Percentiles rank a stretch among this genome's conserved stretches.
Conservation (phyloP, 352 stramenopile species). For the Phytophthora multivora region DNA sequence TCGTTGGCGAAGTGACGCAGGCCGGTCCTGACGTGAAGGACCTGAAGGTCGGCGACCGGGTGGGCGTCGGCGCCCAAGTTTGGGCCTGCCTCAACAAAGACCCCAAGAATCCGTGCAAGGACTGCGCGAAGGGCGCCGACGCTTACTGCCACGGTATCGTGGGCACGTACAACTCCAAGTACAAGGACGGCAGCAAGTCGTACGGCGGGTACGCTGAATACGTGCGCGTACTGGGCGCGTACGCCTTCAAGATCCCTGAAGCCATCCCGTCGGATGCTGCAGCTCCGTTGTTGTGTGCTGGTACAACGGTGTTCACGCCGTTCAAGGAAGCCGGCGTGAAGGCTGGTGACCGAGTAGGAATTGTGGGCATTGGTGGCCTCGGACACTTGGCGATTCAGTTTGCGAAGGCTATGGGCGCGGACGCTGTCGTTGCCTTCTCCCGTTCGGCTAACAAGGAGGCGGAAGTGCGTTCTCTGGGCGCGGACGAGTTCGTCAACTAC, state of each 20-base stretch:
- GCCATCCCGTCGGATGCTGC: conserved; percentile 56
- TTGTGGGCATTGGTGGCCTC: conserved; percentile 87
- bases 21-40: conserved; percentile 50
- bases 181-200: conserved; percentile 42
- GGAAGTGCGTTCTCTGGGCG: conserved; percentile 58
- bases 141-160: conserved; percentile 57
- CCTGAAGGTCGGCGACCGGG: conserved; percentile 73
- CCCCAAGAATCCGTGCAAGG: conserved; percentile 12
- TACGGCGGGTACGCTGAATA: conserved; percentile 76
- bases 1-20: conserved; percentile 52
- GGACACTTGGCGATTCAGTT: conserved; percentile 89
- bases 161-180: conserved; percentile 58
- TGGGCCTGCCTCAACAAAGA: conserved; percentile 25
- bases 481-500: conserved; percentile 65
- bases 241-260: conserved; percentile 79
- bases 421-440: conserved; percentile 70
- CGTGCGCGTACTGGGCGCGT: conserved; percentile 65
- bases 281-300: conserved; percentile 83
- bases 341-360: conserved; percentile 55
- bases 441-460: conserved; percentile 62
- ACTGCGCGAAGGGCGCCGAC: conserved; percentile 62
- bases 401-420: conserved; percentile 63
- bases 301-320: conserved; percentile 81
- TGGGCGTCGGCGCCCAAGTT: conserved; percentile 81
- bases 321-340: conserved; percentile 58